Conservation (phyloP, 257 asterid species). For the Solanum dulcamara region DNA sequence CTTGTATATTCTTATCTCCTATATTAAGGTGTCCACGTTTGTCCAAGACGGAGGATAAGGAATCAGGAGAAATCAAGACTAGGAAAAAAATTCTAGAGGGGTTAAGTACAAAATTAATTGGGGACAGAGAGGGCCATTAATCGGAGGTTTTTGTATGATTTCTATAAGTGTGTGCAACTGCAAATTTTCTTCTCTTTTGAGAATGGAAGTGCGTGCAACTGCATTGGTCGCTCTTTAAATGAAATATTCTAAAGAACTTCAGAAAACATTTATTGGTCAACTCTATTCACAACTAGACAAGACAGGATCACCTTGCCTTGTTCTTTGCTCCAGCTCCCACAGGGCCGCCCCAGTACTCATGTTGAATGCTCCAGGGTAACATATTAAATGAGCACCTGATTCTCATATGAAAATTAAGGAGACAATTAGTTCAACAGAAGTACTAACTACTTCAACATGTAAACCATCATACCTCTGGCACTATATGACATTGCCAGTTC, state of each 20-base stretch:
- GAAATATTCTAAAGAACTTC: background rate
- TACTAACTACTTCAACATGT: background rate
- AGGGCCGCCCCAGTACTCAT: constrained; percentile 20
- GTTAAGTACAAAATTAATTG: background rate
- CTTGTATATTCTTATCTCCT: background rate
- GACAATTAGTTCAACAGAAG: background rate
- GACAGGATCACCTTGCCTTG: constrained; percentile 17
- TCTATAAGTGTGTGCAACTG: background rate
- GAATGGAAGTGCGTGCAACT: background rate
- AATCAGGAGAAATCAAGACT: background rate
- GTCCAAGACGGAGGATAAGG: background rate
- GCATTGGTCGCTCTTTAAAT: background rate
- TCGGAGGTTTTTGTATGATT: background rate
- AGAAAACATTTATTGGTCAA: background rate
- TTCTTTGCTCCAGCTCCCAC: constrained; percentile 38
- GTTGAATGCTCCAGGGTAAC: constrained; percentile 38
- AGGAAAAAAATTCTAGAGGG: background rate
- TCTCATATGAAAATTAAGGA: background rate
- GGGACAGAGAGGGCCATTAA: background rate
- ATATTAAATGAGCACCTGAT: constrained; percentile 29
- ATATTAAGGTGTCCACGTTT: background rate
- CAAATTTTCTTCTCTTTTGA: no score
- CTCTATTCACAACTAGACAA: background rate
- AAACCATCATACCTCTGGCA: constrained; percentile 13
- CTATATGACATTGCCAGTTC: constrained; percentile 30